Evolutionary conservation across 768 basidiomycete genomes (phyloP).

Genomic region (Glaciozyma antarctica): DNA sequence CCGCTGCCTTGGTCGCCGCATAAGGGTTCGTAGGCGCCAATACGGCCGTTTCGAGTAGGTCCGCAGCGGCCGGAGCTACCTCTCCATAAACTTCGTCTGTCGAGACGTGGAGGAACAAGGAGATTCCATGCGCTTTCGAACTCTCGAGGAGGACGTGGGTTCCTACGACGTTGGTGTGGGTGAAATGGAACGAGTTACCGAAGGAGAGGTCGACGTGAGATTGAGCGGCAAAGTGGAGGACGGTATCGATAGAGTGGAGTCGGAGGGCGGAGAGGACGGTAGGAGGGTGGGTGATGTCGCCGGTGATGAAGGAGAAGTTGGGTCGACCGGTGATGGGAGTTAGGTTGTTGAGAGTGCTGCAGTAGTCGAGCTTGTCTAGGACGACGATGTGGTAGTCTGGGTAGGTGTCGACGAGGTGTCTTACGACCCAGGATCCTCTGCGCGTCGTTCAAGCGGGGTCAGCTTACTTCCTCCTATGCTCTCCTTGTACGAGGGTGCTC

Average conservation of each 20-base stretch:
- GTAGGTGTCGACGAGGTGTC: not conserved
- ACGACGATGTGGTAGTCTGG: conserved; percentile 3
- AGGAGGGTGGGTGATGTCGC: conserved; percentile 1
- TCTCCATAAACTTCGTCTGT: conserved; percentile 5
- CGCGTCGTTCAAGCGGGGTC: not conserved
- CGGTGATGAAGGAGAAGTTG: conserved; percentile 4
- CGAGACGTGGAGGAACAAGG: conserved; percentile 9
- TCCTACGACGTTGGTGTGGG: conserved; percentile 1
- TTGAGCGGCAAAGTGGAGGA: conserved; percentile 4
- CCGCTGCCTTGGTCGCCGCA: conserved; percentile 1
- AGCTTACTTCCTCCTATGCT: not conserved
- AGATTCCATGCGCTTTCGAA: not conserved
- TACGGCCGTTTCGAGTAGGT: conserved; percentile 5
- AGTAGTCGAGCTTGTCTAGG: conserved; percentile 9
- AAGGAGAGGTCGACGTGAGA: conserved; percentile 7
- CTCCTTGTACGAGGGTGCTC: not conserved
- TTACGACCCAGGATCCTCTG: not conserved
- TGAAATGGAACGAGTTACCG: conserved; percentile 3
- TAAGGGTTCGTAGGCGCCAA: conserved; percentile 4
- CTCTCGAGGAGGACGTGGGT: conserved; percentile 6
- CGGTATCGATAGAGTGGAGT: not conserved
- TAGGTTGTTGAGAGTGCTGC: conserved; percentile 5
- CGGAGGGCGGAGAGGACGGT: not conserved
- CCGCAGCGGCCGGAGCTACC: not conserved
- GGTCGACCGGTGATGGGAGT: not conserved